Percentiles rank a stretch among this genome's conserved stretches.
Evolutionary conservation across 2,329 filamentous ascomycete species (phyloP).

Genomic region (Penicillium sp.): DNA sequence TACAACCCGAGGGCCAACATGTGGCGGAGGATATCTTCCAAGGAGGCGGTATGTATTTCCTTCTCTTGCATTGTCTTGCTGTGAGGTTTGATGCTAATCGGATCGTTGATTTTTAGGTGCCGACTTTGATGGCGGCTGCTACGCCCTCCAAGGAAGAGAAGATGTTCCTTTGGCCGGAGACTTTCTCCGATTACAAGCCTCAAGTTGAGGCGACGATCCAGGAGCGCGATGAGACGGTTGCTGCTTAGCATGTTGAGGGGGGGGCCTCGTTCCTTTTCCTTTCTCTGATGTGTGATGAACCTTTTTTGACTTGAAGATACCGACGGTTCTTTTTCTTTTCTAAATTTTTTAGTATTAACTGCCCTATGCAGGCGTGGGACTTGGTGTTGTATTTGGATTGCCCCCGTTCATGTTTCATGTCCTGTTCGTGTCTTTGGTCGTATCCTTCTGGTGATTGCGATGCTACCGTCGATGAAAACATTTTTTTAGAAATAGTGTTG

Average conservation of each 20-base stretch:
- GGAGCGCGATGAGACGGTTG: constrained; percentile 13
- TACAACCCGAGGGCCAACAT: constrained; percentile 72
- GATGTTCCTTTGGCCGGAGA: constrained; percentile 66
- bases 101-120: constrained; percentile 37
- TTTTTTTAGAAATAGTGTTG: background rate
- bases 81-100: constrained; percentile 8
- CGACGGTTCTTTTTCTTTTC: background rate
- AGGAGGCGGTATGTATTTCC: constrained; percentile 51
- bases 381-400: constrained; percentile 9
- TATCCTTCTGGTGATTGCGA: background rate
- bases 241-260: background rate
- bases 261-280: background rate
- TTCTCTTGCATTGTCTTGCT: constrained; percentile 26
- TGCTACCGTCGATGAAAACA: background rate
- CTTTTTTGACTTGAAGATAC: background rate
- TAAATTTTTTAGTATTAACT: background rate
- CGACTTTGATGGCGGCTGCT: constrained; percentile 52
- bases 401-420: constrained; percentile 10
- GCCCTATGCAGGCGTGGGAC: constrained; percentile 13
- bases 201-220: constrained; percentile 20
- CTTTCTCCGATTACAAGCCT: constrained; percentile 54
- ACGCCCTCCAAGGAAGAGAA: constrained; percentile 62
- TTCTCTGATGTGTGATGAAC: background rate
- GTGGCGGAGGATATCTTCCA: constrained; percentile 66
- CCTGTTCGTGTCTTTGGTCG: background rate